Evolutionary conservation across 2,329 filamentous ascomycete genomes (phyloP).

Genomic region (Ambrosiella cleistominuta): DNA sequence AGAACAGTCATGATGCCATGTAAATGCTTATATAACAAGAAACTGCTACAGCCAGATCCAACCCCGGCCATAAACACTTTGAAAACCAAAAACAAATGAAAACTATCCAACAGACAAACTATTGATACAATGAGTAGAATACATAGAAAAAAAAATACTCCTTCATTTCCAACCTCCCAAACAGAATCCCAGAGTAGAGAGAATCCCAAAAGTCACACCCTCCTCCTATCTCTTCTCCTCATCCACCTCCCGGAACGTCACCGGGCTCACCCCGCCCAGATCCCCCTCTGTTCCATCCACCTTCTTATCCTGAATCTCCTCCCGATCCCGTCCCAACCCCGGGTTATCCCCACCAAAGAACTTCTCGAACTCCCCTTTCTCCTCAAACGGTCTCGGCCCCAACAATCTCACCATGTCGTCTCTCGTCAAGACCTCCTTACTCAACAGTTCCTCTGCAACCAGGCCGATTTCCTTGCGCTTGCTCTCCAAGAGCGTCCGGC

Average conservation of each 20-base stretch:
- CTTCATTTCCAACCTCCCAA: neutral
- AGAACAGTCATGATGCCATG: neutral
- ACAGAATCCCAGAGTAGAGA: constrained; percentile 1
- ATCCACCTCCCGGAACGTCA: neutral
- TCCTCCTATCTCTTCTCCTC: neutral
- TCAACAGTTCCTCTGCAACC: constrained; percentile 80
- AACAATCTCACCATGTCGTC: constrained; percentile 86
- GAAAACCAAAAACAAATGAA: neutral
- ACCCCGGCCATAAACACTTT: neutral
- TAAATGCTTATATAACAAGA: neutral
- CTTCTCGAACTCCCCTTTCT: constrained; percentile 75
- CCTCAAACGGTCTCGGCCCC: constrained; percentile 67
- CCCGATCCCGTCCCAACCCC: constrained; percentile 26
- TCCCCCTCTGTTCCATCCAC: neutral
- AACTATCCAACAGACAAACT: neutral
- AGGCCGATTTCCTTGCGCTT: constrained; percentile 81
- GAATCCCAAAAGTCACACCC: neutral
- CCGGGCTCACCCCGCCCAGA: neutral
- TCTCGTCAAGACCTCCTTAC: constrained; percentile 76
- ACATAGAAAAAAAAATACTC: neutral
- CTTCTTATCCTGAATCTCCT: constrained; percentile 18
- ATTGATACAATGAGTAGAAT: constrained; percentile 3
- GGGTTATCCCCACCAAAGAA: constrained; percentile 58
- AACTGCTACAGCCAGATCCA: neutral
- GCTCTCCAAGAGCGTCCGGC: constrained; percentile 61